These are phyloP conservation scores for Solanum sparsipilum DNA, from an alignment of 257 asterid genomes.

Conservation along the genomic window DNA sequence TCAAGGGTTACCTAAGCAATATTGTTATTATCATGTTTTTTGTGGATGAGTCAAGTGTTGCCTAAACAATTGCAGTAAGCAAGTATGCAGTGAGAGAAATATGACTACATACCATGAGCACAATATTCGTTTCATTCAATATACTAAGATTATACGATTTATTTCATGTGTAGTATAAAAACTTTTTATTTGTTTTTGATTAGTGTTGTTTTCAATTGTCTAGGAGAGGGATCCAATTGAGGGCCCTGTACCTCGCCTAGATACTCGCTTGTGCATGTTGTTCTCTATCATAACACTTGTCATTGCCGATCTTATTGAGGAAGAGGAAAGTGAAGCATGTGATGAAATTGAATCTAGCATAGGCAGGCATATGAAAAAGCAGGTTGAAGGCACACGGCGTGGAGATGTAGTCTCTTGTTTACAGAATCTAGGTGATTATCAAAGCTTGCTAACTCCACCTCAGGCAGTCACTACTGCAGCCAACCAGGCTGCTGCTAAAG, in stretches of 20 bases:
- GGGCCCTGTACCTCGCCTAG: constrained; percentile 95
- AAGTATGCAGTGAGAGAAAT: neutral
- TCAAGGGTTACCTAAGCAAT: neutral
- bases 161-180: neutral
- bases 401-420: constrained; percentile 63
- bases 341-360: constrained; percentile 21
- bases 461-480: constrained; percentile 59
- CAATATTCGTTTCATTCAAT: neutral
- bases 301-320: constrained; percentile 85
- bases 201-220: neutral
- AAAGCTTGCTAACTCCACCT: constrained; percentile 78
- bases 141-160: neutral
- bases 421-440: constrained; percentile 60
- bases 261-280: constrained; percentile 84
- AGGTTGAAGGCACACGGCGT: constrained; percentile 37
- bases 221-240: constrained; percentile 98
- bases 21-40: neutral
- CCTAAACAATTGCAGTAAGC: neutral
- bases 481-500: constrained; percentile 91
- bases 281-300: constrained; percentile 82
- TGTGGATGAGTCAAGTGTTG: neutral
- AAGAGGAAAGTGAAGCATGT: constrained; percentile 44
- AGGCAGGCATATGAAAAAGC: constrained; percentile 16
- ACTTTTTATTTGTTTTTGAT: neutral
- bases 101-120: neutral